Conservation (phyloP, 257 asterid genomes). For the Paulownia fortunei region DNA sequence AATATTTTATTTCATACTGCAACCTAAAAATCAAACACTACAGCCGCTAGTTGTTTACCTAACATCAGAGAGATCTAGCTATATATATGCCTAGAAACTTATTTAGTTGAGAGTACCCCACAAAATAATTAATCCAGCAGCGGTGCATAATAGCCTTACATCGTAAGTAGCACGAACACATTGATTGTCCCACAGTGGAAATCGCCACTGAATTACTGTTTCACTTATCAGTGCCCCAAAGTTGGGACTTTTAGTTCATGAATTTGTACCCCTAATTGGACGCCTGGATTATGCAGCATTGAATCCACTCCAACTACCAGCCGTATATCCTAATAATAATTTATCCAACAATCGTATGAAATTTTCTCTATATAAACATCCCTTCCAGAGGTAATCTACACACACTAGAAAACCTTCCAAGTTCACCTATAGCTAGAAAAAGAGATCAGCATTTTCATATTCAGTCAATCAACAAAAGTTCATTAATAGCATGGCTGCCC, state of each 20-base stretch:
- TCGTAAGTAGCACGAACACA: no score
- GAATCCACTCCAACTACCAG: constrained; percentile 32
- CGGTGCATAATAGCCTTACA: no score
- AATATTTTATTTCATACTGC: no score
- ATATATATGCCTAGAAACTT: no score
- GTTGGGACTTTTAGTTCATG: constrained; percentile 21
- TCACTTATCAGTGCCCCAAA: background rate
- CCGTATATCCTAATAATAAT: background rate
- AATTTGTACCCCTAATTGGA: background rate
- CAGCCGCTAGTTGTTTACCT: no score
- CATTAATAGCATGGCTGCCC: constrained; percentile 27
- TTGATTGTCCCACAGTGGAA: background rate
- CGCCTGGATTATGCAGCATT: constrained; percentile 19
- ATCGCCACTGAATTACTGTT: background rate
- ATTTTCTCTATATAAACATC: constrained; percentile 32
- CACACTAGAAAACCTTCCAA: background rate
- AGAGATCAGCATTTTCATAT: background rate
- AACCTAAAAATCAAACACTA: no score
- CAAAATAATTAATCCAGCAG: background rate
- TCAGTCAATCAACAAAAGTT: background rate
- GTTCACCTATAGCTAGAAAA: background rate
- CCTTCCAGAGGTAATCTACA: background rate
- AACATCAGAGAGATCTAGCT: no score
- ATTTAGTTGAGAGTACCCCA: background rate
- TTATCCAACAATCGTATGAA: background rate